Evolutionary conservation across 148 eudicot species (phyloP).

Genomic region (Rhododendron henanense): DNA sequence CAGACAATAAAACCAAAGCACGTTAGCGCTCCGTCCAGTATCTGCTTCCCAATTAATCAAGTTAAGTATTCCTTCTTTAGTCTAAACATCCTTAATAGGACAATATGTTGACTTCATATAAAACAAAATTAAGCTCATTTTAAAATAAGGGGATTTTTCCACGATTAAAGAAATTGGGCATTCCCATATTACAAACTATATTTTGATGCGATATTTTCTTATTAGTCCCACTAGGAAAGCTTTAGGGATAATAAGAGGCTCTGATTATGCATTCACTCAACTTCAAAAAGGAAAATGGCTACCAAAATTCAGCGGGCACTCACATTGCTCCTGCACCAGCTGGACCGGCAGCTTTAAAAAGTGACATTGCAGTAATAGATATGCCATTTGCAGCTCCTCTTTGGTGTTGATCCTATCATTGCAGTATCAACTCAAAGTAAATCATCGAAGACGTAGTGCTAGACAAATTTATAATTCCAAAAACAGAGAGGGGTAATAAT

Average conservation of each 20-base stretch:
- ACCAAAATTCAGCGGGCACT: conserved; percentile 17
- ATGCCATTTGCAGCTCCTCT: conserved; percentile 91
- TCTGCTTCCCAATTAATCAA: neutral
- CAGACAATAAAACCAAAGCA: neutral
- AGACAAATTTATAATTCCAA: neutral
- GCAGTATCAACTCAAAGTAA: neutral
- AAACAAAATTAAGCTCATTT: neutral
- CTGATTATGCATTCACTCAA: neutral
- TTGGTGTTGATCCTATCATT: conserved; percentile 67
- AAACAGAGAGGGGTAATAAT: neutral
- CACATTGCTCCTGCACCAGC: conserved; percentile 74
- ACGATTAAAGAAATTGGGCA: neutral
- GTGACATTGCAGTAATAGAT: conserved; percentile 66
- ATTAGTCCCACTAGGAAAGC: neutral
- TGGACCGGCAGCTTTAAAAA: conserved; percentile 76
- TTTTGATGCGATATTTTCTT: neutral
- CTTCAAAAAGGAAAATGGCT: neutral
- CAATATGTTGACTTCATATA: neutral
- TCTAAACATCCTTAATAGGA: neutral
- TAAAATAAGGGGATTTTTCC: neutral
- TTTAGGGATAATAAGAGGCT: neutral
- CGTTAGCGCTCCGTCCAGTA: neutral
- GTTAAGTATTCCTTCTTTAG: neutral
- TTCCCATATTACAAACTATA: neutral
- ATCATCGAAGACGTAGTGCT: neutral